phyloP scores from a whole-genome alignment of 257 asterid genomes.

The Henckelia pumila region DNA sequence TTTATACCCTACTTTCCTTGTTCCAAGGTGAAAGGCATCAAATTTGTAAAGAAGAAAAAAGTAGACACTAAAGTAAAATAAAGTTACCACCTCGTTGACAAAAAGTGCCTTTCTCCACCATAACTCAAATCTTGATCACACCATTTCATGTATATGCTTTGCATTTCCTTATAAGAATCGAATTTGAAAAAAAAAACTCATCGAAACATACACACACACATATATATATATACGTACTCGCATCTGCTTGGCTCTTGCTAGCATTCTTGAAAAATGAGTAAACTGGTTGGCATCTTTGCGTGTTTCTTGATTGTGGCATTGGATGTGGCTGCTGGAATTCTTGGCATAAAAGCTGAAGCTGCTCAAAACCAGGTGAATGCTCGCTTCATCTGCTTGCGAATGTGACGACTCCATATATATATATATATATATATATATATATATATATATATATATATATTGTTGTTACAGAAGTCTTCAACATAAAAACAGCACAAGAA shows the following conservation, averaged over 20 bases:
- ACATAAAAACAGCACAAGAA: no score
- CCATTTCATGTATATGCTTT: neutral
- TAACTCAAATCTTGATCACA: slow-evolving; percentile 19
- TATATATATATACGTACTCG: slow-evolving; percentile 9
- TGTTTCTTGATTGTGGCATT: slow-evolving; percentile 64
- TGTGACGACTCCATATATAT: no score
- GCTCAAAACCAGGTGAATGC: slow-evolving; percentile 66
- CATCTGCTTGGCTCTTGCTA: neutral
- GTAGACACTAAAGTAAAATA: slow-evolving; percentile 43
- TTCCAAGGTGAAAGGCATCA: slow-evolving; percentile 44
- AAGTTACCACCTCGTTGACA: slow-evolving; percentile 49
- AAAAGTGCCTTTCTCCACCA: slow-evolving; percentile 40
- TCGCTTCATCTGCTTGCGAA: no score
- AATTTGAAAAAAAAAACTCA: neutral
- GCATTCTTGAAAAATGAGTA: slow-evolving; percentile 42
- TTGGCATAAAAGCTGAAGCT: slow-evolving; percentile 76
- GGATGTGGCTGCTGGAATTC: slow-evolving; percentile 69
- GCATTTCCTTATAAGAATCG: neutral
- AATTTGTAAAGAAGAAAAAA: slow-evolving; percentile 22
- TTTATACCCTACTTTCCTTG: slow-evolving; percentile 59
- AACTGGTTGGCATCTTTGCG: slow-evolving; percentile 48
- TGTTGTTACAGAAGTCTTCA: no score
- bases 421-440: no score
- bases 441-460: no score
- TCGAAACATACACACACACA: neutral